These are phyloP conservation scores for Torulaspora delbrueckii DNA, from an alignment of 805 yeast species.

Conservation along the genomic window DNA sequence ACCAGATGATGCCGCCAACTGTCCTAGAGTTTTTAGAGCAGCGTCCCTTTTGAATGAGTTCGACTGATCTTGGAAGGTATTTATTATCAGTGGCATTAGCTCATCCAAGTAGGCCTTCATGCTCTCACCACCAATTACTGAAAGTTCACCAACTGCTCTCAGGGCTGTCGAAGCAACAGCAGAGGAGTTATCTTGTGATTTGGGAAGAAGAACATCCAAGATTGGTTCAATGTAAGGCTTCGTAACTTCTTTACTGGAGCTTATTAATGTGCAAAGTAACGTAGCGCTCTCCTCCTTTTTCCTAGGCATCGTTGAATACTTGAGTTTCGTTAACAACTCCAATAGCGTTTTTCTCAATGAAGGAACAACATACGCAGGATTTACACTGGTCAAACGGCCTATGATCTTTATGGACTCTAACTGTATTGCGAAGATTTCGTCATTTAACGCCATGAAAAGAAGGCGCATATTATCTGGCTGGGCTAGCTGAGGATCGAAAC, in stretches of 20 bases:
- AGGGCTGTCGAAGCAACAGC: conserved; percentile 85
- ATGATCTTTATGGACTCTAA: conserved; percentile 71
- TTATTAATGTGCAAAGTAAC: conserved; percentile 64
- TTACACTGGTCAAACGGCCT: conserved; percentile 78
- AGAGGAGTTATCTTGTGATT: conserved; percentile 64
- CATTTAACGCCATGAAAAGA: conserved; percentile 84
- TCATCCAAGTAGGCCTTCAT: conserved; percentile 65
- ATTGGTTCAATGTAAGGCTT: conserved; percentile 89
- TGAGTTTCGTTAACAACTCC: conserved; percentile 78
- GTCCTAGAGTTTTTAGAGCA: conserved; percentile 82
- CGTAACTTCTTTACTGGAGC: conserved; percentile 75
- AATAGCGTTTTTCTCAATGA: conserved; percentile 80
- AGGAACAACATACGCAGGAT: conserved; percentile 95
- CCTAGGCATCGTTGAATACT: conserved; percentile 68
- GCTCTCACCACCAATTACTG: conserved; percentile 84
- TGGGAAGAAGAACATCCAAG: conserved; percentile 75
- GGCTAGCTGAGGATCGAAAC: conserved; percentile 85
- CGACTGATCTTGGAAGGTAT: conserved; percentile 87
- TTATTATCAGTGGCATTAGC: conserved; percentile 82
- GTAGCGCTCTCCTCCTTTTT: conserved; percentile 85
- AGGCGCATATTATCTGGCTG: conserved; percentile 88
- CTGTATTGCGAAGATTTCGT: conserved; percentile 80
- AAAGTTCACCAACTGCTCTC: conserved; percentile 80
- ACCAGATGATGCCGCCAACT: conserved; percentile 83
- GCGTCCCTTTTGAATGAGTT: conserved; percentile 85